Percentiles rank a stretch among this genome's conserved stretches.
Evolutionary conservation across 164 flowering plant genomes (phyloP).

Genomic region (Vitis rupestris): DNA sequence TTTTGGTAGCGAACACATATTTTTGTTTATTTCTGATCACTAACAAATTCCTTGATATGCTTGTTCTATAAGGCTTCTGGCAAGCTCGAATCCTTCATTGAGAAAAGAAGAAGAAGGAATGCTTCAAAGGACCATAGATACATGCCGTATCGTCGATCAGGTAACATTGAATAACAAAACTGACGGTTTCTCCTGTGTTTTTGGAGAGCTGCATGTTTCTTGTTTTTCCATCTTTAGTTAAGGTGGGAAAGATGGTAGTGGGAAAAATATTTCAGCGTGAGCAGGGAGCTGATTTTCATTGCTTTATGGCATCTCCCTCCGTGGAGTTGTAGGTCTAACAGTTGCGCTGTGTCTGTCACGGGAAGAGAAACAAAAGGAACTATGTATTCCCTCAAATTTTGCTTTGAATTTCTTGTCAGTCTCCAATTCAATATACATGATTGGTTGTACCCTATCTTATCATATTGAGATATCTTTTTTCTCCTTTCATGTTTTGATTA

Average conservation of each 20-base stretch:
- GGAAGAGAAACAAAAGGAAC: no score
- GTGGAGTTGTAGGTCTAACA: no score
- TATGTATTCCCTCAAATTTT: no score
- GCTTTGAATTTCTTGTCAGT: no score
- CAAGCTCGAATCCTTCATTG: constrained; percentile 77
- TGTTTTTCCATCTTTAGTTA: neutral
- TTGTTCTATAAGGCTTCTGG: constrained; percentile 57
- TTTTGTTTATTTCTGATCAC: neutral
- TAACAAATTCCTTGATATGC: neutral
- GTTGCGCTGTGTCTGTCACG: no score
- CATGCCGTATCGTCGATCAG: constrained; percentile 74
- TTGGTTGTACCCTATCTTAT: no score
- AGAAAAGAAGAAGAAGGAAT: constrained; percentile 75
- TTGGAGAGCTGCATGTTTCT: neutral
- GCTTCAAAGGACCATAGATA: constrained; percentile 82
- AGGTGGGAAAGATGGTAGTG: neutral
- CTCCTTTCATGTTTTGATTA: no score
- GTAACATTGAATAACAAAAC: constrained; percentile 21
- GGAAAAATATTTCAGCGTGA: neutral
- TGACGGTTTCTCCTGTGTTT: neutral
- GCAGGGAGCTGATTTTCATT: no score
- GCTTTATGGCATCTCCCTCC: no score
- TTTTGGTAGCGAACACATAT: no score
- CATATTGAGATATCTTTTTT: no score
- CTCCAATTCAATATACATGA: no score